Conservation (phyloP, 345 rosid species). For the Geranium rotundifolium region DNA sequence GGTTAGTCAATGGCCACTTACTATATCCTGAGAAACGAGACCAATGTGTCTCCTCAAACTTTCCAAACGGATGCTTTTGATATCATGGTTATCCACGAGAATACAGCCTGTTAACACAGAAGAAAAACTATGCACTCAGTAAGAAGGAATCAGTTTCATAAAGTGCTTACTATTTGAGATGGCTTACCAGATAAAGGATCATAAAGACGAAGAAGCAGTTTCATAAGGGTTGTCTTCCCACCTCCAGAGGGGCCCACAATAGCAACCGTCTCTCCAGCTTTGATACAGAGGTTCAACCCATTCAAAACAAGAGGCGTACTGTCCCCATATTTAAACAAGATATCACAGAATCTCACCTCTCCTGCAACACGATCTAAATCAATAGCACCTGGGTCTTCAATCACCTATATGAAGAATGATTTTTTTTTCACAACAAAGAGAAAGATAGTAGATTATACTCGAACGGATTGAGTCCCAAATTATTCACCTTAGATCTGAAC, state of each 20-base stretch:
- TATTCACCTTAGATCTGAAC: slow-evolving; percentile 47
- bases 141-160: background rate
- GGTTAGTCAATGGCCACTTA: slow-evolving; percentile 22
- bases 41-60: slow-evolving; percentile 79
- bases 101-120: slow-evolving; percentile 42
- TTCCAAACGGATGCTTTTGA: slow-evolving; percentile 42
- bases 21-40: slow-evolving; percentile 92
- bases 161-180: background rate
- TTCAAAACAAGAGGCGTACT: slow-evolving; percentile 48
- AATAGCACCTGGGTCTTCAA: slow-evolving; percentile 50
- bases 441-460: no score
- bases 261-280: slow-evolving; percentile 91
- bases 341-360: slow-evolving; percentile 53
- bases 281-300: slow-evolving; percentile 59
- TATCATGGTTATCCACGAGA: slow-evolving; percentile 50
- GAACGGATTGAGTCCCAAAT: no score
- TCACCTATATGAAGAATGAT: slow-evolving; percentile 28
- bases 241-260: slow-evolving; percentile 95
- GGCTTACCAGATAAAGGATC: slow-evolving; percentile 62
- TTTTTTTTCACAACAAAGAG: no score
- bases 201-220: slow-evolving; percentile 89
- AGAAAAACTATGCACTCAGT: background rate
- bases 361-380: slow-evolving; percentile 48
- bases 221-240: slow-evolving; percentile 89
- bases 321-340: slow-evolving; percentile 62